Conservation (phyloP, 129 eudicot species). For the Flaveria bidentis region DNA sequence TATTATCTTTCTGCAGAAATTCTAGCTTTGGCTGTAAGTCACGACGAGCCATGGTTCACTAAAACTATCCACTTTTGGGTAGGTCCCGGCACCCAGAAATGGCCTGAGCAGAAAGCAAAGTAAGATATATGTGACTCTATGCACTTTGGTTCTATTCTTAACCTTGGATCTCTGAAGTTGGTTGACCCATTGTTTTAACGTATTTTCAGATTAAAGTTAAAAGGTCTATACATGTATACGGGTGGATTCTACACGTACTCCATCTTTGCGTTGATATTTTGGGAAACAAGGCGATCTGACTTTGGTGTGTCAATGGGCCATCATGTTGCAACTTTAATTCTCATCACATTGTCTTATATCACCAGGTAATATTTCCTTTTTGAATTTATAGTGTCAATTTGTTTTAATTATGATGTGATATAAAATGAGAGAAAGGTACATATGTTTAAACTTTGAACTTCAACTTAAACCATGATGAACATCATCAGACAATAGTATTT, state of each 20-base stretch:
- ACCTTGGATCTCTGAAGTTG: background rate
- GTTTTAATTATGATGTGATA: background rate
- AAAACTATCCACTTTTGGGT: slow-evolving; percentile 47
- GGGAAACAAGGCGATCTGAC: slow-evolving; percentile 66
- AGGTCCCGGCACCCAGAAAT: slow-evolving; percentile 49
- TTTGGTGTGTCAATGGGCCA: slow-evolving; percentile 59
- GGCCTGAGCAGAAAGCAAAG: slow-evolving; percentile 60
- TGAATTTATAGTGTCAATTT: background rate
- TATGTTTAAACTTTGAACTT: background rate
- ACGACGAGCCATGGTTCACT: slow-evolving; percentile 58
- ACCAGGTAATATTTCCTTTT: slow-evolving; percentile 39
- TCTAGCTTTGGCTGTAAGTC: slow-evolving; percentile 40
- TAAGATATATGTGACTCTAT: slow-evolving; percentile 25
- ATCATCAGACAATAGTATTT: background rate
- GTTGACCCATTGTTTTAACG: background rate
- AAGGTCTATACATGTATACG: slow-evolving; percentile 52
- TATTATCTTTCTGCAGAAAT: slow-evolving; percentile 51
- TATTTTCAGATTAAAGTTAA: slow-evolving; percentile 50
- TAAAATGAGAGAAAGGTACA: background rate
- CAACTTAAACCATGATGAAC: slow-evolving; percentile 2
- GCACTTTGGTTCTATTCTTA: slow-evolving; percentile 16
- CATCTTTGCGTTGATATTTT: slow-evolving; percentile 60
- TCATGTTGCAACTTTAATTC: slow-evolving; percentile 51
- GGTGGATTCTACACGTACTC: slow-evolving; percentile 60
- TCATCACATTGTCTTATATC: slow-evolving; percentile 48